Conservation (phyloP, 345 rosid species). For the Populus ilicifolia region DNA sequence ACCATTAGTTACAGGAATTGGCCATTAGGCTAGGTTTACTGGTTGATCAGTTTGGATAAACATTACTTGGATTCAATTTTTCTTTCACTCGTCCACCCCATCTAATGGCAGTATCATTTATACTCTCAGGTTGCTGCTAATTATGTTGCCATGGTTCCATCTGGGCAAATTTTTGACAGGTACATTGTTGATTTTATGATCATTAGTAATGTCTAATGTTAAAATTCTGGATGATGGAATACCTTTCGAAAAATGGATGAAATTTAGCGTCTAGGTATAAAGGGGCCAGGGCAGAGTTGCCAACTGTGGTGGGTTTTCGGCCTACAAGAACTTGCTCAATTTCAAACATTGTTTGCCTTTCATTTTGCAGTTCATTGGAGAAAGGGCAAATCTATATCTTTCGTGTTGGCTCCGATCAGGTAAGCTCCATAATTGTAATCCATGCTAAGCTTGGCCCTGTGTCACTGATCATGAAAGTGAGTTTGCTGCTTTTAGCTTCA, state of each 20-base stretch:
- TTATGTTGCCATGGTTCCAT: constrained; percentile 94
- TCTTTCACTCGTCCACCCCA: not conserved
- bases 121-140: constrained; percentile 78
- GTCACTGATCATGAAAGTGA: not conserved
- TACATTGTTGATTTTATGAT: constrained; percentile 10
- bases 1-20: not conserved
- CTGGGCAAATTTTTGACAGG: constrained; percentile 94
- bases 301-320: not conserved
- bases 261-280: not conserved
- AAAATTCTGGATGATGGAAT: not conserved
- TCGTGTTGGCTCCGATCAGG: constrained; percentile 96
- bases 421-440: constrained; percentile 18
- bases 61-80: not conserved
- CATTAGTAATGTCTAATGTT: not conserved
- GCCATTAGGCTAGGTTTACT: not conserved
- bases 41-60: not conserved
- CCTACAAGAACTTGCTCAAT: not conserved
- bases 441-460: not conserved
- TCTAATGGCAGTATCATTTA: not conserved
- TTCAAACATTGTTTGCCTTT: constrained; percentile 4
- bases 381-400: constrained; percentile 75
- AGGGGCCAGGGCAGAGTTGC: not conserved
- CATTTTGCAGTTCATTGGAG: constrained; percentile 72
- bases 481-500: not conserved
- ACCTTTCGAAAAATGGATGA: not conserved